A percentile compares a stretch with the other conserved stretches of the same genome.
These are phyloP conservation scores for Beauveria caledonica DNA, from an alignment of 2,329 filamentous ascomycete species.

Conservation along the genomic window DNA sequence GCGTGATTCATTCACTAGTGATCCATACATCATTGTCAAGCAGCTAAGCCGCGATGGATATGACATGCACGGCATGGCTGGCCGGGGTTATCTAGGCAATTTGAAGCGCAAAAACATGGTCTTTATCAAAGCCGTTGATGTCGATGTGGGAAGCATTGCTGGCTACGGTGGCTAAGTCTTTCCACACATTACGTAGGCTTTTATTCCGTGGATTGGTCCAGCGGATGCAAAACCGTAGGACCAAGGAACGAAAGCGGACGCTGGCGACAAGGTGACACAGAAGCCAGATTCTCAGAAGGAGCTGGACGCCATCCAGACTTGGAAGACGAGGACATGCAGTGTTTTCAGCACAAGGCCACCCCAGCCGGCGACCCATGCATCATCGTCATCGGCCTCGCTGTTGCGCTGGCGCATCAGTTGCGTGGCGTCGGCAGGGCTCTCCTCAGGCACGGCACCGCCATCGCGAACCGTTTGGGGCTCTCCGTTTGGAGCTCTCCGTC, in stretches of 20 bases:
- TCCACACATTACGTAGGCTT: background rate
- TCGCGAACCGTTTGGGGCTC: slow-evolving; percentile 8
- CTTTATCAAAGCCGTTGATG: slow-evolving; percentile 12
- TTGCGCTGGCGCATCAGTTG: slow-evolving; percentile 10
- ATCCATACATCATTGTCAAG: slow-evolving; percentile 14
- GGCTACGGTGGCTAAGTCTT: slow-evolving; percentile 13
- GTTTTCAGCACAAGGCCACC: slow-evolving; percentile 8
- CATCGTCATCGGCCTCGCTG: slow-evolving; percentile 10
- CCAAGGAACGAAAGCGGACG: background rate
- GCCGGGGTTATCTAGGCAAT: slow-evolving; percentile 1
- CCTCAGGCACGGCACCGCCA: slow-evolving; percentile 9
- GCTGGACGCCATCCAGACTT: slow-evolving; percentile 8
- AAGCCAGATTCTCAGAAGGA: background rate
- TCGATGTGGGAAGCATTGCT: slow-evolving; percentile 3
- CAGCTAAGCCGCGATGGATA: slow-evolving; percentile 11
- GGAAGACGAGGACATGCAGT: slow-evolving; percentile 11
- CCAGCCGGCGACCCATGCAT: slow-evolving; percentile 11
- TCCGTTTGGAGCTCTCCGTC: slow-evolving; percentile 5
- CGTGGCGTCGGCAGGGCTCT: slow-evolving; percentile 10
- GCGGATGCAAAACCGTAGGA: slow-evolving; percentile 5
- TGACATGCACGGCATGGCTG: slow-evolving; percentile 12
- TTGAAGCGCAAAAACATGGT: slow-evolving; percentile 8
- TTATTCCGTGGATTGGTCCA: slow-evolving; percentile 2
- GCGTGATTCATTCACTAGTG: slow-evolving; percentile 8
- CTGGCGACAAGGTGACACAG: background rate